Conservation (phyloP, 495 filamentous ascomycete species). For the Podospora bellae-mahoneyi region DNA sequence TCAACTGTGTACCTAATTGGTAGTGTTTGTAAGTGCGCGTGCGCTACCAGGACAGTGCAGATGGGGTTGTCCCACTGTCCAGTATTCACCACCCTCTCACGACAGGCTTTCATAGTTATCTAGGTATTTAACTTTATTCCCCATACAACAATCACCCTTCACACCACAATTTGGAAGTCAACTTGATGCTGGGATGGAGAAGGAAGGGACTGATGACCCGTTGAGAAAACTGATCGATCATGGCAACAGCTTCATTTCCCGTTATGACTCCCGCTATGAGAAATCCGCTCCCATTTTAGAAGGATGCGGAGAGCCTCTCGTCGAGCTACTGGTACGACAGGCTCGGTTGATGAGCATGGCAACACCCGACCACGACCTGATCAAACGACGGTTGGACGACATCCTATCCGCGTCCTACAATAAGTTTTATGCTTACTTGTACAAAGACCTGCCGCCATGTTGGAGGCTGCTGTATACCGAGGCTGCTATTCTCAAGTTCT, state of each 20-base stretch:
- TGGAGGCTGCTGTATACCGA: slow-evolving; percentile 80
- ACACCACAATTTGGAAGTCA: too few relatives aligned
- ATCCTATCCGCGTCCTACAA: slow-evolving; percentile 43
- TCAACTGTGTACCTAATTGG: too few relatives aligned
- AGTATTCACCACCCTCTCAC: too few relatives aligned
- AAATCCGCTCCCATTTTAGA: neutral
- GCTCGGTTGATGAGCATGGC: neutral
- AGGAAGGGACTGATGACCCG: neutral
- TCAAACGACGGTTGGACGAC: slow-evolving; percentile 41
- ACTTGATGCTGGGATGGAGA: too few relatives aligned
- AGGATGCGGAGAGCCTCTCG: neutral
- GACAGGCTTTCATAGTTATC: too few relatives aligned
- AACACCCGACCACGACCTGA: neutral
- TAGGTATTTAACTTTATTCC: too few relatives aligned
- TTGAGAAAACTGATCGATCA: neutral
- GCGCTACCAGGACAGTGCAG: too few relatives aligned
- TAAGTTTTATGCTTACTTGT: slow-evolving; percentile 73
- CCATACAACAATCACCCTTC: too few relatives aligned
- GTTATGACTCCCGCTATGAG: neutral
- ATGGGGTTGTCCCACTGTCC: too few relatives aligned
- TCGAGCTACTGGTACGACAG: neutral
- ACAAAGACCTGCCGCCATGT: slow-evolving; percentile 66
- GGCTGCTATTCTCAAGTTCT: slow-evolving; percentile 63
- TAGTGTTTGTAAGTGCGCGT: too few relatives aligned
- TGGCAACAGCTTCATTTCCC: neutral